These are phyloP conservation scores for Eucalyptus camaldulensis DNA, from an alignment of 345 rosid species.

Conservation along the genomic window DNA sequence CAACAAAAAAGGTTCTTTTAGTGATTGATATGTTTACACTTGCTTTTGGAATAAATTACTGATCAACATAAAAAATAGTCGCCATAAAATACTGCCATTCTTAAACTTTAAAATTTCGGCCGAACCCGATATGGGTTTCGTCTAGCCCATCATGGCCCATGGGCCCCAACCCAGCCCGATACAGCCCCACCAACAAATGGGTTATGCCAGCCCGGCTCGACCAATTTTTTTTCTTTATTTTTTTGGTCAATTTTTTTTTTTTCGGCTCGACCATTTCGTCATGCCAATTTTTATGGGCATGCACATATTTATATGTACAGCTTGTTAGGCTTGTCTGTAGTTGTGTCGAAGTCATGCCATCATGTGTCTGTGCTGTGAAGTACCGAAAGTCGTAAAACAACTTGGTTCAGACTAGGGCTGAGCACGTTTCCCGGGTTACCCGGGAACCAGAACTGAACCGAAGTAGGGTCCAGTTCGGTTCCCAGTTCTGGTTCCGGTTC, in stretches of 20 bases:
- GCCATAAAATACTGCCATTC: not conserved
- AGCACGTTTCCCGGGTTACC: too few relatives aligned
- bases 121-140: not conserved
- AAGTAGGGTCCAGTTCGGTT: too few relatives aligned
- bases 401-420: too few relatives aligned
- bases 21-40: not conserved
- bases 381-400: not conserved
- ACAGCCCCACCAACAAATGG: not conserved
- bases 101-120: not conserved
- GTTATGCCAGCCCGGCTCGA: fast-evolving
- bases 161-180: not conserved
- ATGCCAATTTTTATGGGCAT: not conserved
- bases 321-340: not conserved
- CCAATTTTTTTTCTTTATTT: not conserved
- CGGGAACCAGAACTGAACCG: too few relatives aligned
- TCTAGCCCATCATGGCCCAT: not conserved
- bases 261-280: not conserved
- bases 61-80: not conserved
- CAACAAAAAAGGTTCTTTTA: not conserved
- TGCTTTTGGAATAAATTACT: not conserved
- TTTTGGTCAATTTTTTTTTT: too few relatives aligned
- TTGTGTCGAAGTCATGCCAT: not conserved
- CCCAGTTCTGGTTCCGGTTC: too few relatives aligned
- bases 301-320: too few relatives aligned
- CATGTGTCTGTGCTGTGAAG: not conserved